Evolutionary conservation across 495 filamentous ascomycete genomes (phyloP).

Genomic region (Trichoderma virens): DNA sequence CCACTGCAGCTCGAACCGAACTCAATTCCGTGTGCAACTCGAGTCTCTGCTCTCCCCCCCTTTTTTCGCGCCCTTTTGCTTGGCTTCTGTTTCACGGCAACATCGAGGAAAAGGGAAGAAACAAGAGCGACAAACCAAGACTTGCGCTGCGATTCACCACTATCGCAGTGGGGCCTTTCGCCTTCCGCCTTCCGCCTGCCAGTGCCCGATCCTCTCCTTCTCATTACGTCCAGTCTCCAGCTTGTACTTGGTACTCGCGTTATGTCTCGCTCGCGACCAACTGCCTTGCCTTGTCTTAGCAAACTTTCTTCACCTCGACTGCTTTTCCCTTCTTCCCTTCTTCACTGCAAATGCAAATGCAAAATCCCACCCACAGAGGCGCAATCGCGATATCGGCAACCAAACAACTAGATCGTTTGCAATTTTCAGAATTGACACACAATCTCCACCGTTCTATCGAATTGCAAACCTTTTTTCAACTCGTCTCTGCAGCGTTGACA

Average conservation of each 20-base stretch:
- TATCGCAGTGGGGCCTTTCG: background rate
- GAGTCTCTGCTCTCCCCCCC: background rate
- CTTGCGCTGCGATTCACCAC: background rate
- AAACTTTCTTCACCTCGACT: background rate
- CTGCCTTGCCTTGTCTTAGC: no score
- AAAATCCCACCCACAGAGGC: background rate
- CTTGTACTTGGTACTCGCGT: background rate
- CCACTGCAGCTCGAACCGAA: no score
- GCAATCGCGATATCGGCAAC: background rate
- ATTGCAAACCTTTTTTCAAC: no score
- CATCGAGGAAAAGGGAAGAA: no score
- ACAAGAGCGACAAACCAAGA: background rate
- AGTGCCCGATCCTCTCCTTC: background rate
- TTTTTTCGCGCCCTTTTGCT: no score
- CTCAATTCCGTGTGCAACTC: no score
- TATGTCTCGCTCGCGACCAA: background rate
- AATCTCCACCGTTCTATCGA: no score
- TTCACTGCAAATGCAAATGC: background rate
- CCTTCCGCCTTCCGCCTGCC: background rate
- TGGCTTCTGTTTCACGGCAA: no score
- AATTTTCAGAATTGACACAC: no score
- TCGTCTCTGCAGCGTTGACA: no score
- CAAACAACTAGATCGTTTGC: no score
- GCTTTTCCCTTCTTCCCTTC: slow-evolving; percentile 7
- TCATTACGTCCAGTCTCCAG: background rate